phyloP scores from a whole-genome alignment of 2,329 filamentous ascomycete genomes.

The Alternaria longipes region DNA sequence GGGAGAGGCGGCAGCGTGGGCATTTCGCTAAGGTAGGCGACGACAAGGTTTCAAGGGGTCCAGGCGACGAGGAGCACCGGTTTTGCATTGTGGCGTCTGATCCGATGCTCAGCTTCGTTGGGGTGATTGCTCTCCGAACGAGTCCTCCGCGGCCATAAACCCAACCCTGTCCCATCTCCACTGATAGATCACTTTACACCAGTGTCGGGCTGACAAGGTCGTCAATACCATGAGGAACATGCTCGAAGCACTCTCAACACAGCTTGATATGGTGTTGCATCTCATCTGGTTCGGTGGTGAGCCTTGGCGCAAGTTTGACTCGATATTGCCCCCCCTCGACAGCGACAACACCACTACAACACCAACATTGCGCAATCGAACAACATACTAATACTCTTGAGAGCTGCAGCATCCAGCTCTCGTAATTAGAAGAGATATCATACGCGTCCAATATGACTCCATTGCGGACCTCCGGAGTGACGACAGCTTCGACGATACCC shows the following conservation, averaged over 20 bases:
- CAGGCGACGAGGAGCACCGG: background rate
- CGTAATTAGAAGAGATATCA: background rate
- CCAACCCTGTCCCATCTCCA: background rate
- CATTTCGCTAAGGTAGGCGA: slow-evolving; percentile 5
- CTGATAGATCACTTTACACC: background rate
- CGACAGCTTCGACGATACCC: background rate
- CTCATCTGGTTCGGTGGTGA: slow-evolving; percentile 1
- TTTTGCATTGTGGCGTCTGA: background rate
- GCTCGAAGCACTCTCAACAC: background rate
- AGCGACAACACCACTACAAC: slow-evolving; percentile 9
- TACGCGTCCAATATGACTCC: background rate
- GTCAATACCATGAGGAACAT: background rate
- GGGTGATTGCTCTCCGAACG: slow-evolving; percentile 1
- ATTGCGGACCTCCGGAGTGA: background rate
- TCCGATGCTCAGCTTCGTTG: background rate
- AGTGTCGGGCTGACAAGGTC: background rate
- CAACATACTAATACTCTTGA: background rate
- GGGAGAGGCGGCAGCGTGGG: slow-evolving; percentile 2
- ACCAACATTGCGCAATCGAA: background rate
- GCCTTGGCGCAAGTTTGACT: slow-evolving; percentile 9
- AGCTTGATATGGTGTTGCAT: slow-evolving; percentile 9
- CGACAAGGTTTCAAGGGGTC: background rate
- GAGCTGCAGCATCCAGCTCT: background rate
- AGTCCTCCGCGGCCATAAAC: slow-evolving; percentile 1
- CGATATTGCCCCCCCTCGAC: slow-evolving; percentile 2